Percentiles rank a stretch among this genome's conserved stretches.
These are phyloP conservation scores for Umbellularia californica DNA, from an alignment of 164 flowering plant genomes.

Conservation along the genomic window DNA sequence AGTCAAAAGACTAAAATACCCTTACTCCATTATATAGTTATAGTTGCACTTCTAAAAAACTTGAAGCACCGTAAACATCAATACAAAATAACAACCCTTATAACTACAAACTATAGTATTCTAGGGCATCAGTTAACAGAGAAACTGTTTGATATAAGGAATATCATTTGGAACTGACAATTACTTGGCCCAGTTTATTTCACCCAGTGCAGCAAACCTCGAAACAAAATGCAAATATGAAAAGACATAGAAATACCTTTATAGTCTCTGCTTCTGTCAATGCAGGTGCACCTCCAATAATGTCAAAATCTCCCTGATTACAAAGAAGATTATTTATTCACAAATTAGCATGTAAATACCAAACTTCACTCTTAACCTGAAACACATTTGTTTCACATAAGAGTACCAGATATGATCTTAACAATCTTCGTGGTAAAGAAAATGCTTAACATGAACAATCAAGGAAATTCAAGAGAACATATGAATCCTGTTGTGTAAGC, in stretches of 20 bases:
- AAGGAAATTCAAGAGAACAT: background rate
- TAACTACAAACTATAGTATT: no score
- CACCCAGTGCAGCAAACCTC: background rate
- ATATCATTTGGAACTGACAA: background rate
- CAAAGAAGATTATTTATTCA: constrained; percentile 1
- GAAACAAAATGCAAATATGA: background rate
- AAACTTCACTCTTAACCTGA: background rate
- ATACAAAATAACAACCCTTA: no score
- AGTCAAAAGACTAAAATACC: no score
- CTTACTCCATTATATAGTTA: no score
- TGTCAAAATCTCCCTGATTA: constrained; percentile 86
- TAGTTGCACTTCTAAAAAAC: no score
- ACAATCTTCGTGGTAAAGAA: background rate
- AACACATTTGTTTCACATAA: background rate
- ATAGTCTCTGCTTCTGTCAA: constrained; percentile 85
- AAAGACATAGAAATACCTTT: constrained; percentile 45
- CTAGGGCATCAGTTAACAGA: background rate
- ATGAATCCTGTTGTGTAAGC: background rate
- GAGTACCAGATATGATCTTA: background rate
- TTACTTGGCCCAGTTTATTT: background rate
- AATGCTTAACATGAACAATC: background rate
- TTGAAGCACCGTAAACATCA: no score
- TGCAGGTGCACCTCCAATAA: constrained; percentile 79
- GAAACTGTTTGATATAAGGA: background rate
- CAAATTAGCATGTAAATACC: background rate